Base-by-base conservation (phyloP, 2,329 filamentous ascomycete species). In the Cladosporium velox region DNA sequence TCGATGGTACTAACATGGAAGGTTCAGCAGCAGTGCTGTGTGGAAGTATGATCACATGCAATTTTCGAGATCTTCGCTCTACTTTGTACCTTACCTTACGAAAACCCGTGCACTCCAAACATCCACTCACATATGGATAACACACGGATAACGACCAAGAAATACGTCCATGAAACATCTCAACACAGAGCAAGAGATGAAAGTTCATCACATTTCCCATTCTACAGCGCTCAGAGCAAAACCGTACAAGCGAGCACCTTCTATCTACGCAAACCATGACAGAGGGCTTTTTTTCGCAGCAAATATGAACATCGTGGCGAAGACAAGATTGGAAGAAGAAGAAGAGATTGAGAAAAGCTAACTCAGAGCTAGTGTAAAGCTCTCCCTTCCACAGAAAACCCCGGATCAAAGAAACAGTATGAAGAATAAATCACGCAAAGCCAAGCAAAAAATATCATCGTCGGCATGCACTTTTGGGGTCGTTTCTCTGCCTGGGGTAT, bases 401-500 rank as follows among this genome's bases (percentile, higher is more conserved):
- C 54, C 30, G 5, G 14, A 15, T 21, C 14, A 32, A 57, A 57
- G 30, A n/a, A 35, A 57, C 54, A 26, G 4, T 34, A 28, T 58
- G 28, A 12, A 41, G 30, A 38, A 58, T 38, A 28, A 15, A 26
- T 44, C 34, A 30, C 24, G 41, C 57, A 59, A 59, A 59, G 34
- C 32, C 55, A 58, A 58, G 34, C 55, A 58, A 24, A 58, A 24
- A 47, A 59, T 6, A n/a, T 21, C n/a, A 28, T 14, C 12, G 10
- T 44, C n/a, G 38, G 24, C 41, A 21, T 52, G 49, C 59, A 47
- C 30, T 62, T 51, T 62, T 62, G 52, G 52, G n/a, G 14, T 34
- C 14, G n/a, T 51, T 47, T 59, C 57, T 59, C 57, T 59, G 59
- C 44, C 21, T 18, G 47, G 47, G 59, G 59, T 62, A 62, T 62